These are phyloP conservation scores for Clonostachys rhizophaga DNA, from an alignment of 2,329 filamentous ascomycete species.

Conservation along the genomic window DNA sequence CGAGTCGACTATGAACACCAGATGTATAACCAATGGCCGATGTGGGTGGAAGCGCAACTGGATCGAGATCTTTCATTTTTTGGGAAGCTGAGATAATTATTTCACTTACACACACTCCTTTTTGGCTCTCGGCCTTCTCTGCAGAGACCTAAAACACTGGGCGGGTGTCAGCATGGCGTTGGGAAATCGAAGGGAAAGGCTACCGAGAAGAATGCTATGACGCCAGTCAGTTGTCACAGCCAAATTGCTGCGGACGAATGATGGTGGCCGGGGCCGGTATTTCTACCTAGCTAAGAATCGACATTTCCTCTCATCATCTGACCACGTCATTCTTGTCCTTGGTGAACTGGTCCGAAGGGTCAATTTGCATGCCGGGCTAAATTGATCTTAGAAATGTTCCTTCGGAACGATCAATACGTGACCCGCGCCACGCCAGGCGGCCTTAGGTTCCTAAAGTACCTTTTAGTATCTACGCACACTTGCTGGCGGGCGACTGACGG, in stretches of 20 bases:
- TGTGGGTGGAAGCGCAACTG: constrained; percentile 49
- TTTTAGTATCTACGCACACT: too few relatives aligned
- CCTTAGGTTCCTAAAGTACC: too few relatives aligned
- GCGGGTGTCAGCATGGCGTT: not conserved
- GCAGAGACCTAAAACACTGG: not conserved
- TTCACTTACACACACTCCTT: not conserved
- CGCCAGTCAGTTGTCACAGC: not conserved
- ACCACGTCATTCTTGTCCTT: too few relatives aligned
- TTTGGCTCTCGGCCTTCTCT: not conserved
- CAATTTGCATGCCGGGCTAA: too few relatives aligned
- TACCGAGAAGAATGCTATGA: not conserved
- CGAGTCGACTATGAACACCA: constrained; percentile 37
- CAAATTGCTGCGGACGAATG: not conserved
- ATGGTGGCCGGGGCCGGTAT: too few relatives aligned
- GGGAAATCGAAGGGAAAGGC: not conserved
- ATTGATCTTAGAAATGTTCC: too few relatives aligned
- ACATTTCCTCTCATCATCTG: too few relatives aligned
- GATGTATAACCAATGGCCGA: constrained; percentile 45
- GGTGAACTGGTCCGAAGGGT: too few relatives aligned
- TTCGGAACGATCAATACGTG: too few relatives aligned
- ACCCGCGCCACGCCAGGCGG: too few relatives aligned
- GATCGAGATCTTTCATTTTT: constrained; percentile 39
- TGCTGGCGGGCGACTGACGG: too few relatives aligned
- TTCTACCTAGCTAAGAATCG: too few relatives aligned
- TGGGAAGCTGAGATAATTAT: constrained; percentile 18